These are phyloP conservation scores for Trichosporon coremiiforme DNA, from an alignment of 1,284 basidiomycete genomes.

Conservation along the genomic window DNA sequence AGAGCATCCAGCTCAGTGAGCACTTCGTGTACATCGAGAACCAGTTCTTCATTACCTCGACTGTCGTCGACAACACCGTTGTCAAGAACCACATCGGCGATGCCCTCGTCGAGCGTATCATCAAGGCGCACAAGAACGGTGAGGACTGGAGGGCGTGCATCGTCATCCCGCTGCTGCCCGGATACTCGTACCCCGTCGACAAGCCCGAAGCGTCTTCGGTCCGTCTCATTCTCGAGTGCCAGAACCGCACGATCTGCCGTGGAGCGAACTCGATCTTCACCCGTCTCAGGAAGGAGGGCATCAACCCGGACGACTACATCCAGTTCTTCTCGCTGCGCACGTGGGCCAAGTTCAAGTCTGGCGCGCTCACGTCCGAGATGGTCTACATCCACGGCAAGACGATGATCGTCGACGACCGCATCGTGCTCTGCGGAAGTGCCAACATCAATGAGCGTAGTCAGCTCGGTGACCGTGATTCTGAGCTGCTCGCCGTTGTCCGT, in stretches of 20 bases:
- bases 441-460: conserved; percentile 98
- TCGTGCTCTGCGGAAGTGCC: conserved; percentile 98
- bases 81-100: conserved; percentile 95
- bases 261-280: conserved; percentile 92
- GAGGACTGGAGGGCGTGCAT: conserved; percentile 91
- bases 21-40: conserved; percentile 71
- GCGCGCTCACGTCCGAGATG: conserved; percentile 86
- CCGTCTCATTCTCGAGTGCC: conserved; percentile 89
- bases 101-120: conserved; percentile 87
- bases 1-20: conserved; percentile 92
- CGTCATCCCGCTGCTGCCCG: conserved; percentile 87
- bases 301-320: conserved; percentile 92
- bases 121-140: conserved; percentile 79
- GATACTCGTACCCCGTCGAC: conserved; percentile 92
- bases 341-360: conserved; percentile 88
- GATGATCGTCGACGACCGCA: conserved; percentile 90
- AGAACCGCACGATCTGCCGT: conserved; percentile 83
- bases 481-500: conserved; percentile 86
- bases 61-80: conserved; percentile 78
- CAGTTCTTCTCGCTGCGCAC: conserved; percentile 86
- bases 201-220: conserved; percentile 90
- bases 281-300: conserved; percentile 80
- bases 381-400: conserved; percentile 85
- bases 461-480: conserved; percentile 93
- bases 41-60: conserved; percentile 98